Evolutionary conservation across 2,329 filamentous ascomycete genomes (phyloP).

Genomic region (Aurifilum marmelostoma): DNA sequence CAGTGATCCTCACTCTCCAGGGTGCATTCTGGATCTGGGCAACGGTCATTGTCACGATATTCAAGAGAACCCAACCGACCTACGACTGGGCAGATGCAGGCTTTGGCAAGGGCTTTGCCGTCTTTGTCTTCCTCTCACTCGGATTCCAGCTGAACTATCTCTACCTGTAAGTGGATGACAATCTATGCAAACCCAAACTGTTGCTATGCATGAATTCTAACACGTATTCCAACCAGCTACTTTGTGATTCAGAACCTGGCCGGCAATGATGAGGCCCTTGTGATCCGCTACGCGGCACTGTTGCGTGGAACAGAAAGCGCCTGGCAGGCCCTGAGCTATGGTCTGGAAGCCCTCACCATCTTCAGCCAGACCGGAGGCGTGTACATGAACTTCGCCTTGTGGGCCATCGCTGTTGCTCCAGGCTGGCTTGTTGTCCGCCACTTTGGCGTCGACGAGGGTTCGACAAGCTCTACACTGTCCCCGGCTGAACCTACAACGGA

Average conservation of each 20-base stretch:
- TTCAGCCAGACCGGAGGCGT: conserved; percentile 68
- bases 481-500: conserved; percentile 39
- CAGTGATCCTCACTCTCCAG: conserved; percentile 57
- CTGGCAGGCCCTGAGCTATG: conserved; percentile 74
- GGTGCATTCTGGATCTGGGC: conserved; percentile 76
- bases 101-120: conserved; percentile 67
- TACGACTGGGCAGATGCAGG: conserved; percentile 68
- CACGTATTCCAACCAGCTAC: conserved; percentile 50
- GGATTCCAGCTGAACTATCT: conserved; percentile 77
- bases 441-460: conserved; percentile 6
- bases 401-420: conserved; percentile 65
- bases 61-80: conserved; percentile 56
- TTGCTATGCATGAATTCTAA: neutral
- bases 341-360: conserved; percentile 61
- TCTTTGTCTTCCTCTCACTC: conserved; percentile 68
- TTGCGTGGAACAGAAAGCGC: conserved; percentile 73
- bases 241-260: conserved; percentile 72
- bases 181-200: neutral
- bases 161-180: conserved; percentile 56
- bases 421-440: conserved; percentile 62
- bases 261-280: conserved; percentile 57
- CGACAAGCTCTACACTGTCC: conserved; percentile 43
- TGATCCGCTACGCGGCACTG: conserved; percentile 69
- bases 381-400: conserved; percentile 72
- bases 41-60: conserved; percentile 66